phyloP scores from a whole-genome alignment of 2,329 filamentous ascomycete species.

The Fusarium brachygibbosum region DNA sequence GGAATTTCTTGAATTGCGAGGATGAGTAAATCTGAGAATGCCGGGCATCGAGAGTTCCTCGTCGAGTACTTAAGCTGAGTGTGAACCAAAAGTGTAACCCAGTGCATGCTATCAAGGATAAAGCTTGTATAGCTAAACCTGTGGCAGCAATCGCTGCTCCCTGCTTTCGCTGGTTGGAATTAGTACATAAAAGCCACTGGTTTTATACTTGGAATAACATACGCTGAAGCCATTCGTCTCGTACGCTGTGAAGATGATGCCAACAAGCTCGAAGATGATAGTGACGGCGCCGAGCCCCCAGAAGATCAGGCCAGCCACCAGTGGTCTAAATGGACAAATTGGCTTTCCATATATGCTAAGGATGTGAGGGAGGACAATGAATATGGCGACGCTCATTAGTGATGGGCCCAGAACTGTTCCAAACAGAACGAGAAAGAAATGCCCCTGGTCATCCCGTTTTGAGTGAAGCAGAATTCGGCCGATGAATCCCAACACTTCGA shows the following conservation, averaged over 20 bases:
- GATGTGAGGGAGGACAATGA: slow-evolving; percentile 61
- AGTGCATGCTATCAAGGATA: slow-evolving; percentile 57
- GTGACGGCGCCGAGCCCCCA: slow-evolving; percentile 53
- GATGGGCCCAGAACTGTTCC: slow-evolving; percentile 64
- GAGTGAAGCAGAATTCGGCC: slow-evolving; percentile 60
- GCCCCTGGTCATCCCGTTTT: slow-evolving; percentile 51
- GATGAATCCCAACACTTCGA: slow-evolving; percentile 63
- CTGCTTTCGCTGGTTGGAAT: slow-evolving; percentile 50
- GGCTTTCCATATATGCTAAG: slow-evolving; percentile 62
- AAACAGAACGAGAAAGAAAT: slow-evolving; percentile 61
- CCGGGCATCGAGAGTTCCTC: slow-evolving; percentile 56
- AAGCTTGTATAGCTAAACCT: slow-evolving; percentile 61
- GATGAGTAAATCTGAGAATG: slow-evolving; percentile 59
- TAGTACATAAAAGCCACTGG: slow-evolving; percentile 14
- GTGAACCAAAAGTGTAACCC: slow-evolving; percentile 58
- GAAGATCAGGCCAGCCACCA: slow-evolving; percentile 54
- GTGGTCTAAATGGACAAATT: slow-evolving; percentile 55
- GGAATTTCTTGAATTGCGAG: slow-evolving; percentile 58
- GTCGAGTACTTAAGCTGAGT: slow-evolving; percentile 55
- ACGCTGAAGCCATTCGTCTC: slow-evolving; percentile 55
- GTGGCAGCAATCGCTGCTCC: slow-evolving; percentile 58
- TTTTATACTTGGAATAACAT: slow-evolving; percentile 35
- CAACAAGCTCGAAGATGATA: slow-evolving; percentile 57
- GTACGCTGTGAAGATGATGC: slow-evolving; percentile 57
- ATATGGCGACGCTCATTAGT: slow-evolving; percentile 60